Base-by-base conservation (phyloP, 2,329 filamentous ascomycete species). In the Amauroascus verrucosus region DNA sequence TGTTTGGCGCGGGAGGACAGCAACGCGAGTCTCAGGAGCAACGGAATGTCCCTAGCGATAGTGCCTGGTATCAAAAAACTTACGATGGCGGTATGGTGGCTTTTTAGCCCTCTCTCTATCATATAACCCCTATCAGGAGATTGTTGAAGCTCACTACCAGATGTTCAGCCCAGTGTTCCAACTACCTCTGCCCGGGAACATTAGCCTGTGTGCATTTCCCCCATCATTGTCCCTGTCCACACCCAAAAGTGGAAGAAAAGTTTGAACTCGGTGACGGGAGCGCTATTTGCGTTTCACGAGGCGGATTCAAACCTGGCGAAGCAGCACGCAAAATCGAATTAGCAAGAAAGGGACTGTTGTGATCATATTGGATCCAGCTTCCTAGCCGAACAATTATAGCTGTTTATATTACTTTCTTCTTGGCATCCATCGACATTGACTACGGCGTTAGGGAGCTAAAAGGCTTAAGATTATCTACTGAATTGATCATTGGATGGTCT, bases 121-220 rank as follows among this genome's bases (percentile, higher is more conserved):
- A 7, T 8, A 18, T 43, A 33, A 5, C 18, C 14, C 14, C 6
- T 51, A 2, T 14, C 30, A 11, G 13, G 5, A 16, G 40, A 18
- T 14, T 14, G 7, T 26, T 6, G 30, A 28, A 48, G 52, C 46
- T 50, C 28, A 41, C 51, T 20, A n/a, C 16, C 14, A n/a, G 26
- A 37, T 37, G 9, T 16, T 52, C 63, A 87, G 87, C 89, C n/a
- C 78, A 82, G 63, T 98, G 93, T 76, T 82, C 87, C 63, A 90
- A 91, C 62, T 98, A 96, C 68, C 83, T 98, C 53, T 98, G 93
- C 67, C 90, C 93, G 1, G 88, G 88, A 59, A 97, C 93, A 0
- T 80, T 98, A 56, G 86, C 90, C 33, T 98, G 93, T 74, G 93
- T 98, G 6, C 85, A 94, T 67, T 93, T 95, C 73, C 90, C 93